Evolutionary conservation across 176 grass and related monocot species (phyloP), one percentile per base, ranked within the genome.

Genomic region (Zizania latifolia): DNA sequence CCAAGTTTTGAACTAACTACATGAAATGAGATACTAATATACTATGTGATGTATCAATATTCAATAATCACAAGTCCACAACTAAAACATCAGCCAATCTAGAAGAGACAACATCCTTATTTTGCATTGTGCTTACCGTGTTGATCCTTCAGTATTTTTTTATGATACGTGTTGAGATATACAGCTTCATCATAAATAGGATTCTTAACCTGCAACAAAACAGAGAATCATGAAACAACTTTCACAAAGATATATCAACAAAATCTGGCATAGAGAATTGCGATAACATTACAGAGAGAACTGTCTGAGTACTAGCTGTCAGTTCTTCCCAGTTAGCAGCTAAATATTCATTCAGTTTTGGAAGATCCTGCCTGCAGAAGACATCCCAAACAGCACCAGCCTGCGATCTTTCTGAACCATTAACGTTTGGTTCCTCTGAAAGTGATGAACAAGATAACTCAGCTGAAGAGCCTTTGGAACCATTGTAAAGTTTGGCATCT

Each of bases 331-430:
- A 82, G 75, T 93, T 74, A 77, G 79, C 79, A 83, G 77, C 79
- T 62, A 98, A 72, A 81, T 83, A 98, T 79, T 92, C 87, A 84
- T 94, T 98, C 72, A 98, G 81, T 62, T 88, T 94, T 70, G 86
- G 86, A 51, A 98, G 41, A 90, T 98, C 95, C 85, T 94, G 84
- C 72, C 91, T 85, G 64, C 53, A 72, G 73, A 98, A 92, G 44
- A 98, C 89, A 88, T 98, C 95, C 95, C 95, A 98, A 87, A 92
- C 29, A 78, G 81, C 89, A 76, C 86, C 91, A 60, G 79, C 72
- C 77, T 39, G 62, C 67, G 50, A 22, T 66, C 63, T 70, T 82
- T 82, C 74, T 71, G 59, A 76, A 79, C 41, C 24, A 44, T 72
- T 77, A 78, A 58, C 7, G 44, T 64, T 75, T 72, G 83, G 29